Percentiles rank a stretch among this genome's conserved stretches.
Evolutionary conservation across 306 rosid species (phyloP).

Genomic region (Mimosa bimucronata): DNA sequence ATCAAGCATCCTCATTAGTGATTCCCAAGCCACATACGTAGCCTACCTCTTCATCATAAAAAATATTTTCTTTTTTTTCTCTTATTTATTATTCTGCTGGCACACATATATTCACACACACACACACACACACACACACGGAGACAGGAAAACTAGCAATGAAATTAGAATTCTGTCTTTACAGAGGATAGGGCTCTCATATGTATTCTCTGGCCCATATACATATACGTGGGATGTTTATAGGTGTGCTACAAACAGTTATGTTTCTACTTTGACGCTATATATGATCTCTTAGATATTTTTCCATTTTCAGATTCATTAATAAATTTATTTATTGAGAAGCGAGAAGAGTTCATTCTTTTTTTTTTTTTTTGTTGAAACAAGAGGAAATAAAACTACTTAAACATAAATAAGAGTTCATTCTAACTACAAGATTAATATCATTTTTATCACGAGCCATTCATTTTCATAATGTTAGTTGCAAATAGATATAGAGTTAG

Average conservation of each 20-base stretch:
- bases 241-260: constrained; percentile 26
- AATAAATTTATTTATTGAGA: neutral
- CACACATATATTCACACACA: neutral
- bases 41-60: constrained; percentile 62
- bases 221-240: neutral
- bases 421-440: too few relatives aligned
- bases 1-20: constrained; percentile 60
- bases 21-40: constrained; percentile 62
- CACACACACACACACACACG: neutral
- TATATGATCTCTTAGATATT: constrained; percentile 22
- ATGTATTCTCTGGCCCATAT: constrained; percentile 26
- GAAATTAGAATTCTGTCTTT: neutral
- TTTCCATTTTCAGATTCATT: too few relatives aligned
- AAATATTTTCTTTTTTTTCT: neutral
- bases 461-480: neutral
- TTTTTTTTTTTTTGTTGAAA: too few relatives aligned
- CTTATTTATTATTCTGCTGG: constrained; percentile 8
- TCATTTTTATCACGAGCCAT: neutral
- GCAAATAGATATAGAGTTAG: neutral
- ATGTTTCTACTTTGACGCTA: constrained; percentile 5
- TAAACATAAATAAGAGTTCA: too few relatives aligned
- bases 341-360: neutral
- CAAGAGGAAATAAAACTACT: too few relatives aligned
- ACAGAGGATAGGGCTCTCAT: neutral
- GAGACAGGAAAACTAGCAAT: neutral